These are phyloP conservation scores for Austroboletus novae-zelandiae DNA, from an alignment of 1,284 basidiomycete species.

Conservation along the genomic window DNA sequence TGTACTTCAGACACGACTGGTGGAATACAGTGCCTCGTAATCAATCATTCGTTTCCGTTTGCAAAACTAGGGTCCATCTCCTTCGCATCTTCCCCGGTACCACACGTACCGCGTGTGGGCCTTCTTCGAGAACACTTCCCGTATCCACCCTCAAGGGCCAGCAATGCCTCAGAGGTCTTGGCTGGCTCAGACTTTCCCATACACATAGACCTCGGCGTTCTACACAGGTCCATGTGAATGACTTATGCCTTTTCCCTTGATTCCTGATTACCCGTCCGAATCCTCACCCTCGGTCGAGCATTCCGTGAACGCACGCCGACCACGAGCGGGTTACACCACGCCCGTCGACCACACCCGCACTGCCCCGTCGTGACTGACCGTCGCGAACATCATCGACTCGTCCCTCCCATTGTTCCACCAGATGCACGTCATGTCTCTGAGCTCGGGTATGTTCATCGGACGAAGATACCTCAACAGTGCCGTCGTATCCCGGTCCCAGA, in stretches of 20 bases:
- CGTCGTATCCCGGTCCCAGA: conserved; percentile 78
- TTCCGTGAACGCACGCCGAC: conserved; percentile 2
- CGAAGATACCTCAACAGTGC: conserved; percentile 63
- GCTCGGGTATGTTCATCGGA: conserved; percentile 39
- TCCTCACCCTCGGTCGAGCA: conserved; percentile 18
- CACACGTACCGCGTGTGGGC: too few species aligned
- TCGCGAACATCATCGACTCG: conserved; percentile 74
- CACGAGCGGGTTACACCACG: not conserved
- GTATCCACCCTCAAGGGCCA: too few species aligned
- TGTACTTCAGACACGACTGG: too few species aligned
- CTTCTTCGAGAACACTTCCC: too few species aligned
- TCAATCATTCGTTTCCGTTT: too few species aligned
- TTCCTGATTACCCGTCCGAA: conserved; percentile 14
- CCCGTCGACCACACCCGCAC: conserved; percentile 64
- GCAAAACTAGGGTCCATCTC: too few species aligned
- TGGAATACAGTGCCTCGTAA: too few species aligned
- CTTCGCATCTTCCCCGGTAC: too few species aligned
- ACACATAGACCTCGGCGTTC: too few species aligned
- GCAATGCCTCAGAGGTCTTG: too few species aligned
- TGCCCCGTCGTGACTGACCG: conserved; percentile 71
- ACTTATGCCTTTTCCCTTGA: not conserved
- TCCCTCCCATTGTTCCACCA: conserved; percentile 70
- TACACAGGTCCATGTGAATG: too few species aligned
- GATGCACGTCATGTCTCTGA: conserved; percentile 70
- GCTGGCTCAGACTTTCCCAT: too few species aligned